These are phyloP conservation scores for Rhododendron mucronatum DNA, from an alignment of 148 eudicot genomes.

Conservation along the genomic window DNA sequence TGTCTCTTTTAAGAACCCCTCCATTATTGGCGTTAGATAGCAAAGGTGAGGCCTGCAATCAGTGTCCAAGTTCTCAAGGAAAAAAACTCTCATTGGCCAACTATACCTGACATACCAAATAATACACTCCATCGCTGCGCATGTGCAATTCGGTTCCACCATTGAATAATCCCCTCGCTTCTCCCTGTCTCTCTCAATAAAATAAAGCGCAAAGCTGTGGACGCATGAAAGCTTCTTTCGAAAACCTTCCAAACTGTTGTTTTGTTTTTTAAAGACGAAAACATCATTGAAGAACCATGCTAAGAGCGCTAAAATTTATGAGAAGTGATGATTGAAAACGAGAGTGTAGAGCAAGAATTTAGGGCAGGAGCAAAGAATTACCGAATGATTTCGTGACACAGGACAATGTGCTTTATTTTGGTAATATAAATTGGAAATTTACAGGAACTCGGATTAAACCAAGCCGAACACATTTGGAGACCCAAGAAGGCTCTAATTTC, in stretches of 20 bases:
- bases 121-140: conserved; percentile 7
- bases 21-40: not conserved
- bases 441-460: conserved; percentile 18
- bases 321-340: not conserved
- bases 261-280: not conserved
- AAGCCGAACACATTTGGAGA: conserved; percentile 1
- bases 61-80: not conserved
- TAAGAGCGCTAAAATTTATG: not conserved
- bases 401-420: not conserved
- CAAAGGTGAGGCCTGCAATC: not conserved
- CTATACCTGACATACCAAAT: not conserved
- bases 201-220: too few relatives aligned
- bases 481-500: conserved; percentile 10
- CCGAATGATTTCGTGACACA: not conserved
- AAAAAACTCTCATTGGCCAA: conserved; percentile 10
- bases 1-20: not conserved
- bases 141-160: conserved; percentile 2
- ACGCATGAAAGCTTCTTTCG: not conserved
- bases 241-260: not conserved
- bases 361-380: too few relatives aligned
- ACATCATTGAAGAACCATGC: not conserved
- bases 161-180: not conserved
- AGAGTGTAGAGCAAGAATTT: not conserved
- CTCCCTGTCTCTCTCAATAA: not conserved
- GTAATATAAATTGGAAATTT: conserved; percentile 17